These are phyloP conservation scores for Pezizomycotina sp. DNA, from an alignment of 2,329 filamentous ascomycete species.

Conservation along the genomic window DNA sequence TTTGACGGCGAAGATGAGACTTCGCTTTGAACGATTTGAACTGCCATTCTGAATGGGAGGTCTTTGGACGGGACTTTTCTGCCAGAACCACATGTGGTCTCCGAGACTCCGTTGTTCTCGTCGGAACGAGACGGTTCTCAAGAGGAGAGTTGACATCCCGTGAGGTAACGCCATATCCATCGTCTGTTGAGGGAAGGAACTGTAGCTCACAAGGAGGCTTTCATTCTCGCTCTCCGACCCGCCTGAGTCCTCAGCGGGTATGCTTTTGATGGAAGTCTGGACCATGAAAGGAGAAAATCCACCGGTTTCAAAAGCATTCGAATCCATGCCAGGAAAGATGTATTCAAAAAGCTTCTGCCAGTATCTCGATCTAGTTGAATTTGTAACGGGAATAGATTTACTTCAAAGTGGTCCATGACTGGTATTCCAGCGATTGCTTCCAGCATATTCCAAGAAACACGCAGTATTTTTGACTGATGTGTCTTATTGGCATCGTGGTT, in stretches of 20 bases:
- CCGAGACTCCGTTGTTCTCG: conserved; percentile 21
- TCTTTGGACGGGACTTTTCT: conserved; percentile 29
- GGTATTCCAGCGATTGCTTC: conserved; percentile 96
- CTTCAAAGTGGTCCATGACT: conserved; percentile 92
- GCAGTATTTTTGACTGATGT: conserved; percentile 66
- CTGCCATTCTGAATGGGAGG: conserved; percentile 31
- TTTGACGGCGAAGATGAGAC: conserved; percentile 26
- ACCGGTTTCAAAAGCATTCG: conserved; percentile 34
- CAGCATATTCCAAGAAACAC: conserved; percentile 94
- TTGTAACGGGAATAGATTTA: conserved; percentile 81
- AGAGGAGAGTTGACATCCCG: conserved; percentile 7
- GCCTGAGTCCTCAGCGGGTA: conserved; percentile 31
- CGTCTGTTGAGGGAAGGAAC: conserved; percentile 30
- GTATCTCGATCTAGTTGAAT: conserved; percentile 87
- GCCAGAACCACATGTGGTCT: conserved; percentile 24
- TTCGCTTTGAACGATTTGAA: conserved; percentile 12
- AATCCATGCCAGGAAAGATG: conserved; percentile 73
- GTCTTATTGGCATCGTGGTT: conserved; percentile 35
- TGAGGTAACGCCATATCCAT: conserved; percentile 35
- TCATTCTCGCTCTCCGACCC: conserved; percentile 37
- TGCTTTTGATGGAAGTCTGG: conserved; percentile 35
- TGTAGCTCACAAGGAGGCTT: conserved; percentile 31
- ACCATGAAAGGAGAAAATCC: conserved; percentile 38
- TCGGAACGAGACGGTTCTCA: conserved; percentile 11
- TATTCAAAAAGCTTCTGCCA: conserved; percentile 92